A percentile compares a stretch with the other conserved stretches of the same genome.
Conservation (phyloP, 805 yeast genomes). For the Yarrowia sp. region DNA sequence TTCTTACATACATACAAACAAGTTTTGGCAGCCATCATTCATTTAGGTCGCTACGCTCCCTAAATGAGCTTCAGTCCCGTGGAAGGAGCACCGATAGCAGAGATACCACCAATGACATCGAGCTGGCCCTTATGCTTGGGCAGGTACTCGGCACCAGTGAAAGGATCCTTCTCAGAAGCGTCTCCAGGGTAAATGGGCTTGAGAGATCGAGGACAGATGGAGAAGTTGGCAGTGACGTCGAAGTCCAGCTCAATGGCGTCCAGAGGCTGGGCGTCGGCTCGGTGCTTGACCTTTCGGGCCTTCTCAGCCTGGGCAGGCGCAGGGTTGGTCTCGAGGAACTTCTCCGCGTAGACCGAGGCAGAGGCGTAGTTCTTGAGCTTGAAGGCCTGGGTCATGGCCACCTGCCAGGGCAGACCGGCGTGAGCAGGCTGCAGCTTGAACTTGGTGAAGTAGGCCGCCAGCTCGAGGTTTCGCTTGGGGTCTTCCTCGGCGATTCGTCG, state of each 20-base stretch:
- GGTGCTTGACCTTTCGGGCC: conserved; percentile 80
- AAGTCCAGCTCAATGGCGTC: conserved; percentile 92
- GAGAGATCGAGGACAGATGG: conserved; percentile 82
- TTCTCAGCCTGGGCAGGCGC: conserved; percentile 70
- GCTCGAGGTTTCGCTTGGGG: conserved; percentile 84
- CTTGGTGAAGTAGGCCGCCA: conserved; percentile 94
- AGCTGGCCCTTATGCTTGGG: conserved; percentile 76
- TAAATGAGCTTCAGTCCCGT: conserved; percentile 67
- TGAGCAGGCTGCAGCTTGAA: conserved; percentile 84
- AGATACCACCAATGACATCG: conserved; percentile 76
- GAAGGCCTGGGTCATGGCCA: conserved; percentile 93
- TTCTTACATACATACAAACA: conserved; percentile 7
- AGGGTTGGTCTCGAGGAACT: conserved; percentile 61
- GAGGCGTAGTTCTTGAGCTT: conserved; percentile 85
- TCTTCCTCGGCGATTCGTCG: conserved; percentile 74
- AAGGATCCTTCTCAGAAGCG: conserved; percentile 73
- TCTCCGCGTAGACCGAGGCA: conserved; percentile 89
- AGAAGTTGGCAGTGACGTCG: conserved; percentile 90
- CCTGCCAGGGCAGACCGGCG: conserved; percentile 85
- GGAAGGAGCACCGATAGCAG: conserved; percentile 88
- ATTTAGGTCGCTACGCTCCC: background rate
- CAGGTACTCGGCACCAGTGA: conserved; percentile 89
- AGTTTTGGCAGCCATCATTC: background rate
- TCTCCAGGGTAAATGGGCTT: conserved; percentile 88
- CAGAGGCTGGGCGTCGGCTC: conserved; percentile 77